Percentiles rank a stretch among this genome's conserved stretches.
These are phyloP conservation scores for Trichophyton simii DNA, from an alignment of 2,329 filamentous ascomycete genomes.

Conservation along the genomic window DNA sequence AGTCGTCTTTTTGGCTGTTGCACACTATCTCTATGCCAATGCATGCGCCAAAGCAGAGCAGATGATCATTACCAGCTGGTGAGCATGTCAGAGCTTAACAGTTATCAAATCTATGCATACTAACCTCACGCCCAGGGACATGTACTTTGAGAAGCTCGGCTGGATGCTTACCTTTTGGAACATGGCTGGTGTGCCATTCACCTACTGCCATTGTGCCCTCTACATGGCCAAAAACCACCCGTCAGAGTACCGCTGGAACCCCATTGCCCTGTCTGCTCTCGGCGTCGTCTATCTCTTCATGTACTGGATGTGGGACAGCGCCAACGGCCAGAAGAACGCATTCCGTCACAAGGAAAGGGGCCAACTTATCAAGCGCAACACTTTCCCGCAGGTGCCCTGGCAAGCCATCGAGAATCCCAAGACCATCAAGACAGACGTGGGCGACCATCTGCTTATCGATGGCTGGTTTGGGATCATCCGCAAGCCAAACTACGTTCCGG, in stretches of 20 bases:
- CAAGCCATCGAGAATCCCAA: conserved; percentile 69
- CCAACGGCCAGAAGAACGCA: conserved; percentile 86
- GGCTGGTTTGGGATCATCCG: conserved; percentile 61
- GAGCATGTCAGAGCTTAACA: conserved; percentile 19
- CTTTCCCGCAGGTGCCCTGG: conserved; percentile 84
- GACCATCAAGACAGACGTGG: conserved; percentile 58
- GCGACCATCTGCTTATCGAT: conserved; percentile 66
- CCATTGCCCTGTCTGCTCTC: conserved; percentile 50
- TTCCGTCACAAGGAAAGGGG: conserved; percentile 70
- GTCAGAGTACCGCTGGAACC: conserved; percentile 63
- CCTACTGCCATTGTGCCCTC: conserved; percentile 86
- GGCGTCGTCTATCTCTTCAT: conserved; percentile 64
- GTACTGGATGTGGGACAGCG: conserved; percentile 88
- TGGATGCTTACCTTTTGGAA: conserved; percentile 99
- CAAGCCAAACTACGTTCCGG: conserved; percentile 72
- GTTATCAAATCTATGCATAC: neutral
- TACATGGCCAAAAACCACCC: conserved; percentile 78
- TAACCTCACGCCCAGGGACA: conserved; percentile 47
- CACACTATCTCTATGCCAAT: conserved; percentile 84
- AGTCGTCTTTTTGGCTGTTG: conserved; percentile 71
- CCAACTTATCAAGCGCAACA: conserved; percentile 50
- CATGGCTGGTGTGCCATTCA: conserved; percentile 76
- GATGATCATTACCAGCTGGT: conserved; percentile 76
- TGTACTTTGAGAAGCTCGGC: conserved; percentile 94
- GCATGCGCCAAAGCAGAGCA: conserved; percentile 88